Conservation (phyloP, 2,329 filamentous ascomycete genomes). For the Sclerotinia spermophila region DNA sequence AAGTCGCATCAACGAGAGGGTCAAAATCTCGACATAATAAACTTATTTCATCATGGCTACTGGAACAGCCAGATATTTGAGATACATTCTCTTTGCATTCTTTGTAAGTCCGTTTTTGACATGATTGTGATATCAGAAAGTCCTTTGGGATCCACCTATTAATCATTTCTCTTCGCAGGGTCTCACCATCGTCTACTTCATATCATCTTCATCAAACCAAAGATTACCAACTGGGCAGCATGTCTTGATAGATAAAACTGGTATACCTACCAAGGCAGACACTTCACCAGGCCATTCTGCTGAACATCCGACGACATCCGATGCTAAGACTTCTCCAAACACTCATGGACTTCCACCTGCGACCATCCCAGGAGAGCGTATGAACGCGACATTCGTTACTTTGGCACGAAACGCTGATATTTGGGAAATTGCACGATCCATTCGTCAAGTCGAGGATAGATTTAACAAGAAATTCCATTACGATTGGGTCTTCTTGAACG, state of each 20-base stretch:
- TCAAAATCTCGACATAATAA: neutral
- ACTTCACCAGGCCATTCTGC: conserved; percentile 25
- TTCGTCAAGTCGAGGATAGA: conserved; percentile 93
- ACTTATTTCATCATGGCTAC: conserved; percentile 33
- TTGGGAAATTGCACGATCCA: conserved; percentile 95
- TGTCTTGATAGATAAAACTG: conserved; percentile 26
- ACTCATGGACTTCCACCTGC: conserved; percentile 40
- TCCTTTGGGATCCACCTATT: conserved; percentile 1
- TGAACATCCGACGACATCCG: conserved; percentile 22
- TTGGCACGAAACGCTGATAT: conserved; percentile 89
- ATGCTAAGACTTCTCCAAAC: conserved; percentile 31
- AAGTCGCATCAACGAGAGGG: neutral
- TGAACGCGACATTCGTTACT: conserved; percentile 97
- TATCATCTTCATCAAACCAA: conserved; percentile 59
- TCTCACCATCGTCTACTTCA: conserved; percentile 75
- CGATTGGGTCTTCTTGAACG: conserved; percentile 99
- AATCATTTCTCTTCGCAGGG: conserved; percentile 41
- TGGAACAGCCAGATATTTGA: conserved; percentile 60
- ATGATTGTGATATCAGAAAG: neutral
- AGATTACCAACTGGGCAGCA: conserved; percentile 37
- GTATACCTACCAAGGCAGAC: conserved; percentile 31
- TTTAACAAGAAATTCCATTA: conserved; percentile 98
- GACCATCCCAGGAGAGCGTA: conserved; percentile 63
- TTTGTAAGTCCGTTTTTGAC: conserved; percentile 58
- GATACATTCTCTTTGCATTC: conserved; percentile 76